These are phyloP conservation scores for Camelina sativa DNA, from an alignment of 345 rosid species.

Conservation along the genomic window DNA sequence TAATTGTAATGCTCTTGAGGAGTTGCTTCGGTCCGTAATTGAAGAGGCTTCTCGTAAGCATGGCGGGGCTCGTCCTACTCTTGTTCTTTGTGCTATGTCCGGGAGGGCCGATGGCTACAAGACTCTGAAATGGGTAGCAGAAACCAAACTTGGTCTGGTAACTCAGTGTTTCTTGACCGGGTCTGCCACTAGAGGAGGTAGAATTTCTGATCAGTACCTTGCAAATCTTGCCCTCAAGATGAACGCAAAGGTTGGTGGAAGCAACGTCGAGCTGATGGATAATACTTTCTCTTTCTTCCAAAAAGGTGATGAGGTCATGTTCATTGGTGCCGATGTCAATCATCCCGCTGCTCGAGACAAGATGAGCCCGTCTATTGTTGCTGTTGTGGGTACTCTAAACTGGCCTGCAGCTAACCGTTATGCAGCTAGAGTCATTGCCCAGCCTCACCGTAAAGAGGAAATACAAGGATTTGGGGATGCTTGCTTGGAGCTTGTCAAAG, in stretches of 20 bases:
- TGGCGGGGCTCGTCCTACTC: constrained; percentile 51
- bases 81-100: constrained; percentile 81
- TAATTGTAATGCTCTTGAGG: constrained; percentile 45
- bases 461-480: constrained; percentile 67
- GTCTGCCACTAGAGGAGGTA: constrained; percentile 46
- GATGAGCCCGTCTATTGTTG: constrained; percentile 82
- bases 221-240: constrained; percentile 84
- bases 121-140: constrained; percentile 81
- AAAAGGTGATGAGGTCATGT: constrained; percentile 65
- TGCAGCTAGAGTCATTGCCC: constrained; percentile 74
- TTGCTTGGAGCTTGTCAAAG: constrained; percentile 68
- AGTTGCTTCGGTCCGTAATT: constrained; percentile 51
- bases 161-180: constrained; percentile 78
- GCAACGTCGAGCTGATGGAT: constrained; percentile 73
- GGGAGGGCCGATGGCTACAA: constrained; percentile 69
- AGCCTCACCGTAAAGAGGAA: constrained; percentile 64
- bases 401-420: constrained; percentile 92
- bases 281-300: constrained; percentile 53
- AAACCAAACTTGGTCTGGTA: constrained; percentile 76
- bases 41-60: constrained; percentile 35
- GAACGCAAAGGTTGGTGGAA: constrained; percentile 97
- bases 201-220: constrained; percentile 58
- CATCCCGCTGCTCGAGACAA: constrained; percentile 66
- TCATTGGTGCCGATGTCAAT: constrained; percentile 90
- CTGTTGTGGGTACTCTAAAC: constrained; percentile 80